These are phyloP conservation scores for Prunus yedoensis DNA, from an alignment of 331 rosid genomes.

Conservation along the genomic window DNA sequence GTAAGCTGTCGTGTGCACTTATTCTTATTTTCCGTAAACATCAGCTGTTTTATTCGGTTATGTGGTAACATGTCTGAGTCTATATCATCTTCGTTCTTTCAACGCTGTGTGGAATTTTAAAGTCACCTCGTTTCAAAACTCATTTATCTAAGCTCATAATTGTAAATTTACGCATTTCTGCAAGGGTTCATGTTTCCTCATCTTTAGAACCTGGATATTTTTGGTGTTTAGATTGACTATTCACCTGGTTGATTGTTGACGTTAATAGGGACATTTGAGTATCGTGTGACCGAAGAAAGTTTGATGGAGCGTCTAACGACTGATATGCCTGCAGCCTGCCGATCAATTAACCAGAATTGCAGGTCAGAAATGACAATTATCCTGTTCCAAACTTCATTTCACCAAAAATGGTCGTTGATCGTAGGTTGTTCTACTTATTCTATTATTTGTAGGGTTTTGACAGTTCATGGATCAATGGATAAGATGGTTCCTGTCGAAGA, in stretches of 20 bases:
- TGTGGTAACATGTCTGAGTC: constrained; percentile 7
- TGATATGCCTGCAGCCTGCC: constrained; percentile 60
- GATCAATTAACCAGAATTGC: constrained; percentile 56
- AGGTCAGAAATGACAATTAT: constrained; percentile 42
- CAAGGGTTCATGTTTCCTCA: too few species aligned
- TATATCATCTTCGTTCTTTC: not conserved
- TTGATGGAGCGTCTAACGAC: constrained; percentile 76
- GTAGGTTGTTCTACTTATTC: not conserved
- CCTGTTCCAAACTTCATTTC: not conserved
- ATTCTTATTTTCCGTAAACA: not conserved
- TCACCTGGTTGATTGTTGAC: not conserved
- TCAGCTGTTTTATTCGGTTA: not conserved
- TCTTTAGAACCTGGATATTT: too few species aligned
- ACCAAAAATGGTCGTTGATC: not conserved
- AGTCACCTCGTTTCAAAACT: not conserved
- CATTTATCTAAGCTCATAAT: not conserved
- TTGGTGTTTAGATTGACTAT: not conserved
- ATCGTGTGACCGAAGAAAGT: constrained; percentile 79
- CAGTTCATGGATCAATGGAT: constrained; percentile 89
- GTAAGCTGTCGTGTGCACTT: constrained; percentile 38
- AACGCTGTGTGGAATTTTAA: constrained; percentile 3
- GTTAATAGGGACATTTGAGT: constrained; percentile 53
- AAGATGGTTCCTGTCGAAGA: constrained; percentile 66
- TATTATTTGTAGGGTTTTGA: constrained; percentile 61
- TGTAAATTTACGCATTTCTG: not conserved